Conservation (phyloP, 495 filamentous ascomycete species). For the Penicillium longicatenatum region DNA sequence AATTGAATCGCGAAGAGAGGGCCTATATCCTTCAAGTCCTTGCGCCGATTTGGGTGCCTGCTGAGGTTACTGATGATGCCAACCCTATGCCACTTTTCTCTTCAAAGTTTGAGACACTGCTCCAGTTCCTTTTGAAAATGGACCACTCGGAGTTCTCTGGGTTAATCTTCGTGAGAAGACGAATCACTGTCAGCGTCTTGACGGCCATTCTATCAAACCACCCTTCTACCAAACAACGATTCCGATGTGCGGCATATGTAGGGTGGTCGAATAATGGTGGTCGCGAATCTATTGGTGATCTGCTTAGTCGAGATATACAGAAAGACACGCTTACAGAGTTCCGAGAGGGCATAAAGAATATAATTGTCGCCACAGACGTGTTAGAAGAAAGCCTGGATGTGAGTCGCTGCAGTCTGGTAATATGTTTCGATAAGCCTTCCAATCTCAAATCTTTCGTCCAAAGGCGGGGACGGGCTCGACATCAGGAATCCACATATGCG, state of each 20-base stretch:
- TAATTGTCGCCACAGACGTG: conserved; percentile 82
- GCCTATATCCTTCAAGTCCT: conserved; percentile 60
- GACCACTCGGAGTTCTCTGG: conserved; percentile 57
- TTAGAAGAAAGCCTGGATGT: conserved; percentile 94
- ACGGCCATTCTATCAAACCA: conserved; percentile 65
- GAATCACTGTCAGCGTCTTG: conserved; percentile 69
- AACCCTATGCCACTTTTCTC: conserved; percentile 33
- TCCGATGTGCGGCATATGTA: conserved; percentile 63
- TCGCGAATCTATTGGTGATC: conserved; percentile 60
- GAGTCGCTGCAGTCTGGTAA: conserved; percentile 78
- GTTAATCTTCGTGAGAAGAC: conserved; percentile 77
- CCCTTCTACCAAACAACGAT: conserved; percentile 55
- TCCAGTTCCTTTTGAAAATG: conserved; percentile 53
- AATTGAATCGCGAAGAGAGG: conserved; percentile 55
- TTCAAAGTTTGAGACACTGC: conserved; percentile 54
- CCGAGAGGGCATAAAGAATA: conserved; percentile 65
- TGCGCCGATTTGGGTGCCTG: conserved; percentile 39
- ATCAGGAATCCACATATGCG: conserved; percentile 67
- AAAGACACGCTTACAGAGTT: conserved; percentile 67
- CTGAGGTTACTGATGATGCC: conserved; percentile 19
- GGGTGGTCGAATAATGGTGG: conserved; percentile 62
- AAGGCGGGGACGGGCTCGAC: conserved; percentile 79
- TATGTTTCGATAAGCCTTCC: conserved; percentile 78
- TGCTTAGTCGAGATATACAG: conserved; percentile 57
- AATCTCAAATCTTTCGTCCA: conserved; percentile 90